A percentile compares a stretch with the other conserved stretches of the same genome.
Evolutionary conservation across 1,139 yeast genomes (phyloP).

Genomic region (Yamadazyma jaroonii): DNA sequence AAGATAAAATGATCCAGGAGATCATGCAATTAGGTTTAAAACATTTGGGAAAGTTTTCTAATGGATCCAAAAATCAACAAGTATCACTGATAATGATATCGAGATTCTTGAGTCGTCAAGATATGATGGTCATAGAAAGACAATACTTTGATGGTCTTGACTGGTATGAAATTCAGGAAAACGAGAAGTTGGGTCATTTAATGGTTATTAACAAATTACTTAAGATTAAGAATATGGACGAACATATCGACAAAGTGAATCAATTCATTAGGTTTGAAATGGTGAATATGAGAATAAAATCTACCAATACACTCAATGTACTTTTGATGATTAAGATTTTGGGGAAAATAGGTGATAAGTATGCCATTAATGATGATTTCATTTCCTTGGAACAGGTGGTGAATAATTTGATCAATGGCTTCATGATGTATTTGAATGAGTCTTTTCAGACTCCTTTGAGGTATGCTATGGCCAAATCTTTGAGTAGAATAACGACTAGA

Average conservation of each 20-base stretch:
- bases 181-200: slow-evolving; percentile 32
- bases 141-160: slow-evolving; percentile 17
- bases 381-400: slow-evolving; percentile 21
- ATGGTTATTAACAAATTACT: slow-evolving; percentile 37
- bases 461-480: slow-evolving; percentile 36
- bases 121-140: slow-evolving; percentile 18
- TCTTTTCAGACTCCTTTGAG: slow-evolving; percentile 32
- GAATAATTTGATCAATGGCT: slow-evolving; percentile 28
- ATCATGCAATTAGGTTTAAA: slow-evolving; percentile 32
- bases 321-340: slow-evolving; percentile 34
- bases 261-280: slow-evolving; percentile 16
- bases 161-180: slow-evolving; percentile 18
- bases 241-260: slow-evolving; percentile 17
- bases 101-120: slow-evolving; percentile 34
- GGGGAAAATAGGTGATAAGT: slow-evolving; percentile 25
- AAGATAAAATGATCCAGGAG: slow-evolving; percentile 26
- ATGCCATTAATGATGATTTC: slow-evolving; percentile 17
- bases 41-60: slow-evolving; percentile 23
- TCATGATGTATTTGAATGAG: slow-evolving; percentile 18
- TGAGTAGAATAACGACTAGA: slow-evolving; percentile 22
- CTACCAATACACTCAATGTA: slow-evolving; percentile 21
- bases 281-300: slow-evolving; percentile 8
- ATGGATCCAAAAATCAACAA: slow-evolving; percentile 30
- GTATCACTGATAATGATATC: slow-evolving; percentile 37
- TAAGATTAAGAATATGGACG: slow-evolving; percentile 19